These are phyloP conservation scores for Amoebophrya sp. DNA, from an alignment of 169 alveolate species.

Conservation along the genomic window DNA sequence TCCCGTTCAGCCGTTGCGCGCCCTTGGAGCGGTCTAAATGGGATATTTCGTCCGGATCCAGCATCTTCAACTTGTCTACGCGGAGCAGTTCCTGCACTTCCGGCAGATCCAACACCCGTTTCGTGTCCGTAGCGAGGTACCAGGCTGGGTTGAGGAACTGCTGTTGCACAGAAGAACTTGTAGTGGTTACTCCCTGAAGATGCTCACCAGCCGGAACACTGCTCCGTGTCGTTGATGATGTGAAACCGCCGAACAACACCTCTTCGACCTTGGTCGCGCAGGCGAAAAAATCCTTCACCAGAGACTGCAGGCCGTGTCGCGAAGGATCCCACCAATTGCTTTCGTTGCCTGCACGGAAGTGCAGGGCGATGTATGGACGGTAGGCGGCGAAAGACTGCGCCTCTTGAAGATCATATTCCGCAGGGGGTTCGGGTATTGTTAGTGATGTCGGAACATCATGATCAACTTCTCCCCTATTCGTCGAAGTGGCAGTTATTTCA, in stretches of 20 bases:
- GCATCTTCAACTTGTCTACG: neutral
- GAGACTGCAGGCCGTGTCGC: slow-evolving; percentile 5
- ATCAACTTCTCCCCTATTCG: no score
- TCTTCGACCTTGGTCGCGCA: neutral
- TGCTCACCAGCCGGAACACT: no score
- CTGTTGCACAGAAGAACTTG: no score
- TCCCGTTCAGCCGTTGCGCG: neutral
- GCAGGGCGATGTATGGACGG: neutral
- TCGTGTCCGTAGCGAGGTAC: neutral
- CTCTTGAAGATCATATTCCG: no score
- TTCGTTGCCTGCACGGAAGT: slow-evolving; percentile 23
- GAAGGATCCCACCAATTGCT: slow-evolving; percentile 25
- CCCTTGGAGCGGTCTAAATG: slow-evolving; percentile 24
- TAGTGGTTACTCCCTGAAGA: no score
- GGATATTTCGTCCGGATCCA: neutral
- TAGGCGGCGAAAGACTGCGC: no score
- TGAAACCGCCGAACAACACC: no score
- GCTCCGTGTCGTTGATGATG: no score
- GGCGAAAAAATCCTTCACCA: neutral
- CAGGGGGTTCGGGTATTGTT: no score
- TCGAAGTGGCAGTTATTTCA: no score
- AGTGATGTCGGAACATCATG: no score
- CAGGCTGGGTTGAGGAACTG: no score
- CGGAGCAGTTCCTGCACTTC: neutral
- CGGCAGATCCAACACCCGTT: neutral